Evolutionary conservation across 768 basidiomycete species (phyloP), one percentile per base, ranked within the genome.

Genomic region (Mycena kentingensis): DNA sequence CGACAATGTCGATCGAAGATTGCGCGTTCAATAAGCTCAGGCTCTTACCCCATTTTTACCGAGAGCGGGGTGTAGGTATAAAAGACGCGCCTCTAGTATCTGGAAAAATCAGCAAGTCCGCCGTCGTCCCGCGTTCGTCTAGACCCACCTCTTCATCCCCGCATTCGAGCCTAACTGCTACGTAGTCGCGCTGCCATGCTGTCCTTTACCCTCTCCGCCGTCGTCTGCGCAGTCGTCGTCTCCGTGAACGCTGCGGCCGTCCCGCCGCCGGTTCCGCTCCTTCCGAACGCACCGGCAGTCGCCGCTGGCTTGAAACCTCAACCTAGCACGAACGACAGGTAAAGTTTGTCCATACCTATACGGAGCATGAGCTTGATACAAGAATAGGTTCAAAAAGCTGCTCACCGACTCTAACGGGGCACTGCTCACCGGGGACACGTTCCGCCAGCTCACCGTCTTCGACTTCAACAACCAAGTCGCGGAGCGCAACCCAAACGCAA

Each of bases 351-450:
- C n/a, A n/a, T n/a, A n/a, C n/a, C n/a, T n/a, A n/a, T n/a, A n/a
- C n/a, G n/a, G n/a, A n/a, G n/a, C n/a, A n/a, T n/a, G n/a, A n/a
- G n/a, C n/a, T n/a, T n/a, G n/a, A n/a, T n/a, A n/a, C n/a, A n/a
- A n/a, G n/a, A n/a, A n/a, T n/a, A n/a, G n/a, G n/a, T n/a, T 54
- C 11, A 38, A 54, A 31, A 60, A 62, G 8, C 46, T 71, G 28
- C 65, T 73, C 5, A 57, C 61, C 19, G 60, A 68, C 55, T 42
- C 37, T 37, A 22, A 27, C 19, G 53, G 53, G 10, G 41, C 38
- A 16, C 46, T 54, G 4, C 53, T 54, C 36, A 54, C 53, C 24
- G 53, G 41, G 22, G 19, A 19, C 10, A 24, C 41, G 12, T 24
- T 42, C 18, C 41, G 41, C n/a, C 22, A 42, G 18, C 41, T 42